A percentile compares a stretch with the other conserved stretches of the same genome.
These are phyloP conservation scores for Mycogone perniciosa DNA, from an alignment of 2,329 filamentous ascomycete genomes.

Conservation along the genomic window DNA sequence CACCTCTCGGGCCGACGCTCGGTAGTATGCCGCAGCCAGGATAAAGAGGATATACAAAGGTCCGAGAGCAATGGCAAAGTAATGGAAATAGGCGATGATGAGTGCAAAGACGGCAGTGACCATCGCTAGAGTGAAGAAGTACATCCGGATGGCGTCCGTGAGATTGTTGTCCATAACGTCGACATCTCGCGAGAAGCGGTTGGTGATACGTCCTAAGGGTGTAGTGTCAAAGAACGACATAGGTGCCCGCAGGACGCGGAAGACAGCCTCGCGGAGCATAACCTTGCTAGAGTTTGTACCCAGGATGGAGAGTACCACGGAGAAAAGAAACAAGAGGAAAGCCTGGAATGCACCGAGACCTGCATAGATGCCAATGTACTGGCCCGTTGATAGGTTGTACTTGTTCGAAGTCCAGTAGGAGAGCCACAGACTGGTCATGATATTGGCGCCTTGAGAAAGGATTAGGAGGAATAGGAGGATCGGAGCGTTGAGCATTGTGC, in stretches of 20 bases:
- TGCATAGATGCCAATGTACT: slow-evolving; percentile 68
- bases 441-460: slow-evolving; percentile 75
- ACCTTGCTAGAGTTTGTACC: slow-evolving; percentile 76
- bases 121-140: slow-evolving; percentile 76
- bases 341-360: slow-evolving; percentile 67
- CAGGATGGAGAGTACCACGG: slow-evolving; percentile 67
- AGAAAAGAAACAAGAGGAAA: slow-evolving; percentile 72
- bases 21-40: slow-evolving; percentile 79
- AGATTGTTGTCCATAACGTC: slow-evolving; percentile 95
- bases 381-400: slow-evolving; percentile 58
- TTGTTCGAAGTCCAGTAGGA: slow-evolving; percentile 87
- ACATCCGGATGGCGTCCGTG: slow-evolving; percentile 87
- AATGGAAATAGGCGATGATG: slow-evolving; percentile 93
- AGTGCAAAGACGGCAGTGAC: slow-evolving; percentile 79
- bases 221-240: slow-evolving; percentile 97
- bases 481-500: slow-evolving; percentile 61
- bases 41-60: slow-evolving; percentile 70
- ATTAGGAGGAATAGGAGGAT: slow-evolving; percentile 58
- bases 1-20: slow-evolving; percentile 84
- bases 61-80: slow-evolving; percentile 61
- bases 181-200: slow-evolving; percentile 91
- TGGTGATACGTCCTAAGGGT: slow-evolving; percentile 88
- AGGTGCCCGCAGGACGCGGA: slow-evolving; percentile 63
- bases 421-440: slow-evolving; percentile 84
- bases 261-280: slow-evolving; percentile 76